Conservation (phyloP, 352 stramenopile species). For the Elongisporangium anandrum region DNA sequence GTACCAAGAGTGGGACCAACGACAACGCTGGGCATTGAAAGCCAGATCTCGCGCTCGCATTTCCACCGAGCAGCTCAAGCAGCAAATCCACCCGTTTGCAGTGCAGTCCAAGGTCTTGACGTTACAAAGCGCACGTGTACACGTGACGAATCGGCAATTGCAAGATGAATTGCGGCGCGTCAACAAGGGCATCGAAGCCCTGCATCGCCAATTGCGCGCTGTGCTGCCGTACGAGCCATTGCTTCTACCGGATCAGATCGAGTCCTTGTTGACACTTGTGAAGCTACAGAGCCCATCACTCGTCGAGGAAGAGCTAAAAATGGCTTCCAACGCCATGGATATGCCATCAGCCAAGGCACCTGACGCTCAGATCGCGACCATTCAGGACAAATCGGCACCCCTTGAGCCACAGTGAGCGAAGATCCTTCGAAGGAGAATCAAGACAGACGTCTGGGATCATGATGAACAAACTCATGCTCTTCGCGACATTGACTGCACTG, state of each 20-base stretch:
- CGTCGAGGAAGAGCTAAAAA: constrained; percentile 6
- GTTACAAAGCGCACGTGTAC: constrained; percentile 41
- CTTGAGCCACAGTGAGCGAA: background rate
- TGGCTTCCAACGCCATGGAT: background rate
- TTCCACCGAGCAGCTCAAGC: constrained; percentile 33
- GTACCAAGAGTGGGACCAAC: constrained; percentile 3
- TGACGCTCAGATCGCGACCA: background rate
- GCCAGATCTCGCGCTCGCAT: constrained; percentile 15
- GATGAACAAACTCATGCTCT: background rate
- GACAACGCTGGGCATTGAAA: constrained; percentile 11
- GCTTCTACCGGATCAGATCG: constrained; percentile 46
- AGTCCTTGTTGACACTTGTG: constrained; percentile 24
- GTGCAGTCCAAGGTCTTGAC: constrained; percentile 54
- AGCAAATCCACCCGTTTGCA: constrained; percentile 55
- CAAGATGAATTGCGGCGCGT: constrained; percentile 43
- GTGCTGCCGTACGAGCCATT: constrained; percentile 51
- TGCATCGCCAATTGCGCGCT: constrained; percentile 34
- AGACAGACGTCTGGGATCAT: too few relatives aligned
- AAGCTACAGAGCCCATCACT: constrained; percentile 12
- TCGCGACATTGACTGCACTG: background rate
- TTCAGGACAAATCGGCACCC: background rate
- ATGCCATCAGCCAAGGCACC: background rate
- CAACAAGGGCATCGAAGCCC: constrained; percentile 25
- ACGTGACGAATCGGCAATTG: constrained; percentile 44
- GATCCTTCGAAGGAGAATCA: background rate